These are phyloP conservation scores for Fraxinus greggii DNA, from an alignment of 305 asterid genomes.

Conservation along the genomic window DNA sequence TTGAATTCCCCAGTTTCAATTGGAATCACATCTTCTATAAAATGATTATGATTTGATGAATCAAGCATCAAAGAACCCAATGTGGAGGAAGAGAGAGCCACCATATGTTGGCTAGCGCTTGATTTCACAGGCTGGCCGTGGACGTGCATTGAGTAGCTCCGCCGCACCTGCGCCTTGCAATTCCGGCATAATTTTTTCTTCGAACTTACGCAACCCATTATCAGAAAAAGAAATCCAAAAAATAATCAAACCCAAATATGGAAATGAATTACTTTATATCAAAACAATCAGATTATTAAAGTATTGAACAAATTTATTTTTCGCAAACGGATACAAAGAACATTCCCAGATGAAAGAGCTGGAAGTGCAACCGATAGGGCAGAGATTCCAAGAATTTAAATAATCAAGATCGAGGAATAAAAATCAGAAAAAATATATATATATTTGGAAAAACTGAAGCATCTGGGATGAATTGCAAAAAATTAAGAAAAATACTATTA, in stretches of 20 bases:
- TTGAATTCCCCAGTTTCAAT: neutral
- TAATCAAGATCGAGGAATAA: neutral
- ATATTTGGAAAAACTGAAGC: conserved; percentile 10
- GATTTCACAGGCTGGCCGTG: conserved; percentile 41
- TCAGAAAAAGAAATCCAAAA: neutral
- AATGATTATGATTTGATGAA: conserved; percentile 30
- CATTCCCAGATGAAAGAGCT: conserved; percentile 54
- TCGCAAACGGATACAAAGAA: conserved; percentile 28
- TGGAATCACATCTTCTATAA: conserved; percentile 17
- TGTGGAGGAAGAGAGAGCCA: conserved; percentile 80
- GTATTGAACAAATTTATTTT: neutral
- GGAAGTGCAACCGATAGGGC: conserved; percentile 33
- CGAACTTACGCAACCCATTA: conserved; percentile 87
- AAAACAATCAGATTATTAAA: neutral
- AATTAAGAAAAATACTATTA: neutral
- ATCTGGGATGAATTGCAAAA: conserved; percentile 27
- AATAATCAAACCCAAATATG: neutral
- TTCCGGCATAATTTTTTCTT: conserved; percentile 61
- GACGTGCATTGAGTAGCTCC: conserved; percentile 68
- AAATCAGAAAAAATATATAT: neutral
- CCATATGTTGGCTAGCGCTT: conserved; percentile 55
- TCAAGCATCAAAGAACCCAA: conserved; percentile 73
- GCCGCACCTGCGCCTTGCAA: conserved; percentile 58
- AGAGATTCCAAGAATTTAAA: conserved; percentile 33
- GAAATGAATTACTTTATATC: neutral